These are phyloP conservation scores for Sclerotinia borealis DNA, from an alignment of 2,329 filamentous ascomycete species.

Conservation along the genomic window DNA sequence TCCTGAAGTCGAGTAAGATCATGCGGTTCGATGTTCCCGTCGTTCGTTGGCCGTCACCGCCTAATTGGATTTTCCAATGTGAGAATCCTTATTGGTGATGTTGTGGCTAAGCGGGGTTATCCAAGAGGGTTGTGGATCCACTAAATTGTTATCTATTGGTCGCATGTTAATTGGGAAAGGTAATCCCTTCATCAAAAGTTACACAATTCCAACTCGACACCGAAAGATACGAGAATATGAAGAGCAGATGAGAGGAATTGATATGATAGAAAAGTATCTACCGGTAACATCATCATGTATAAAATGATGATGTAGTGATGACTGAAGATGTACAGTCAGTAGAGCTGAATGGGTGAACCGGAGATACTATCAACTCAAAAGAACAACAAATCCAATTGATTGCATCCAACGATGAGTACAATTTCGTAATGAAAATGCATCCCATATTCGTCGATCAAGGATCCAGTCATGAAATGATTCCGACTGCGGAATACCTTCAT, in stretches of 20 bases:
- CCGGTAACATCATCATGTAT: not conserved
- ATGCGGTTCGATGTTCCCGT: not conserved
- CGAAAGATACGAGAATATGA: not conserved
- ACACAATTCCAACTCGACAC: not conserved
- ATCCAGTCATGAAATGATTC: not conserved
- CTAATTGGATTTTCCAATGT: not conserved
- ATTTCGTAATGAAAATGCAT: constrained; percentile 4
- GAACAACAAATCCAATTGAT: not conserved
- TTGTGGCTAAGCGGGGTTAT: not conserved
- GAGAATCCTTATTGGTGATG: not conserved
- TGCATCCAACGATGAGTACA: not conserved
- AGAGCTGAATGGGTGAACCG: not conserved
- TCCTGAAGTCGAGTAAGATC: not conserved
- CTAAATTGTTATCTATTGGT: constrained; percentile 9
- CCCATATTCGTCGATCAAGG: not conserved
- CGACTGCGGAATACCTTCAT: constrained; percentile 7
- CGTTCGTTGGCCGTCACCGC: constrained; percentile 3
- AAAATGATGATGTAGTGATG: not conserved
- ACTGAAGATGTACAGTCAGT: not conserved
- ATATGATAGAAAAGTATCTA: not conserved
- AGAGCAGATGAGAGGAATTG: not conserved
- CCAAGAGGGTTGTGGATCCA: constrained; percentile 3
- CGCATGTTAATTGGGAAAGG: not conserved
- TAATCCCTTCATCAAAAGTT: constrained; percentile 1
- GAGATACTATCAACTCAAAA: not conserved